Evolutionary conservation across 805 yeast species (phyloP), one percentile per base, ranked within the genome.

Genomic region (Saccharomycopsis guyanensis): DNA sequence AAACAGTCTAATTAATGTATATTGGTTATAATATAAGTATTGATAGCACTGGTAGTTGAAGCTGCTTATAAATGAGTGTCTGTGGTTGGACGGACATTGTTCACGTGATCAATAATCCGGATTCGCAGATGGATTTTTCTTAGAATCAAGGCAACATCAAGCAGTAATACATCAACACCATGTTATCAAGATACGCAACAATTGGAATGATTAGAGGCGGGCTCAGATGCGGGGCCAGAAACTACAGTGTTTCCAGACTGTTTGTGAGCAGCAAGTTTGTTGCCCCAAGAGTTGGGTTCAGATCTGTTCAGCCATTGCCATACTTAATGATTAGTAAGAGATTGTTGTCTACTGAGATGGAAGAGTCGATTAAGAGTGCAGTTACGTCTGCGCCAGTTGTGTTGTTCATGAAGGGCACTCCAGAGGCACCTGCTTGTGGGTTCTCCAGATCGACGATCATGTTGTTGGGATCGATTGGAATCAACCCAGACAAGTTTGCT

Each of bases 401-500:
- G 6, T 71, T 93, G 38, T 93, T 93, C 69, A 93, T 93, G 98
- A 93, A 93, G 66, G 98, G 98, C 15, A 91, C 96, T 2, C 98
- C 98, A 15, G 95, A 91, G 59, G 88, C 84, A 50, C 98, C 98
- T 35, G 94, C 87, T 57, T 93, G 99, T 70, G 98, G 99, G 0
- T 93, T 93, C 59, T 88, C 97, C 10, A 78, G 96, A 60, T 95
- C 96, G 45, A 85, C 97, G 10, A 89, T 93, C 56, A 93, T 86
- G 61, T 75, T 89, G 43, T 73, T 93, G 50, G 97, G 98, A 12
- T 91, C 87, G 61, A 94, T 91, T 62, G 98, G 98, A 49, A 97
- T 93, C 18, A 96, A 93, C 65, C 98, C 98, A 7, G 75, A 68
- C 23, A 91, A 93, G 66, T 93, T 93, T 68, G 97, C 97, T 35